These are phyloP conservation scores for Hapsidospora chrysogenum DNA, from an alignment of 495 filamentous ascomycete genomes.

Conservation along the genomic window DNA sequence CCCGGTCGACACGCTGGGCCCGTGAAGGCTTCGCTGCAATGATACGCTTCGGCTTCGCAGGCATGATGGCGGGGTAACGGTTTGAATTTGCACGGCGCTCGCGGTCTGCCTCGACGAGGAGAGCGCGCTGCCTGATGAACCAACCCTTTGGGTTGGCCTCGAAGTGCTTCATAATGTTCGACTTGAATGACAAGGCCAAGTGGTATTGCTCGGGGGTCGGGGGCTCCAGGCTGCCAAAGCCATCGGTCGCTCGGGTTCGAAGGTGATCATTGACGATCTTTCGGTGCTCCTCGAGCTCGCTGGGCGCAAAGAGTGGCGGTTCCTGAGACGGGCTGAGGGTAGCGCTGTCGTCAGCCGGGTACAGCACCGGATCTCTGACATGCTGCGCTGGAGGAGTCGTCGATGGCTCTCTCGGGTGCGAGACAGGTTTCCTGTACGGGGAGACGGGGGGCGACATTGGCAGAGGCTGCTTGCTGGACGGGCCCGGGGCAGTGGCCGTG, in stretches of 20 bases:
- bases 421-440: constrained; percentile 32
- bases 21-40: constrained; percentile 26
- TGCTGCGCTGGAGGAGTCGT: constrained; percentile 12
- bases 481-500: constrained; percentile 14
- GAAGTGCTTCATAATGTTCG: constrained; percentile 42
- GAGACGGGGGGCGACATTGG: constrained; percentile 57
- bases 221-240: constrained; percentile 36
- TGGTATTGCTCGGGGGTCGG: constrained; percentile 56
- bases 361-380: constrained; percentile 43
- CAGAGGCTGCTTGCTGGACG: constrained; percentile 17
- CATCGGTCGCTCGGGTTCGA: constrained; percentile 37
- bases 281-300: constrained; percentile 19
- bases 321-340: constrained; percentile 18
- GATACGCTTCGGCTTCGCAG: constrained; percentile 11
- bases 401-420: constrained; percentile 3
- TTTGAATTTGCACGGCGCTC: constrained; percentile 13
- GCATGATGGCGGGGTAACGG: constrained; percentile 18
- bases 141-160: constrained; percentile 41
- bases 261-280: constrained; percentile 50
- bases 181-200: constrained; percentile 47
- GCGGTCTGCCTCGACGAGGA: constrained; percentile 31
- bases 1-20: constrained; percentile 14
- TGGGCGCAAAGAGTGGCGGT: constrained; percentile 39
- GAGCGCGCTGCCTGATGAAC: constrained; percentile 44
- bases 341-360: constrained; percentile 27